phyloP scores from a whole-genome alignment of 169 alveolate species.

The Babesia sp. region DNA sequence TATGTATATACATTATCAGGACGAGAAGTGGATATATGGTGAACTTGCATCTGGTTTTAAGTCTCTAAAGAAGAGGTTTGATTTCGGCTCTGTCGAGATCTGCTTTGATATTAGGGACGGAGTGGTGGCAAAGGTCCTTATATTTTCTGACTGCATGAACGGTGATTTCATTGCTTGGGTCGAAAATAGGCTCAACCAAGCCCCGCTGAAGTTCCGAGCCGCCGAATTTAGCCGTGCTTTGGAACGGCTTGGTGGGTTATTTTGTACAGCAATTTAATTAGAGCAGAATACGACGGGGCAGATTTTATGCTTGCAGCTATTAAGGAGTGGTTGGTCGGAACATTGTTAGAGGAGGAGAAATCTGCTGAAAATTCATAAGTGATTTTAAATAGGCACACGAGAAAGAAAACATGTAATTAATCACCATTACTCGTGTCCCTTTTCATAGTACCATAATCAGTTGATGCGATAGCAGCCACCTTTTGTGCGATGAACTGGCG shows the following conservation, averaged over 20 bases:
- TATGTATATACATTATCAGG: conserved; percentile 32
- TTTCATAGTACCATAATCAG: no score
- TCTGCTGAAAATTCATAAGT: no score
- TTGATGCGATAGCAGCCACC: conserved; percentile 63
- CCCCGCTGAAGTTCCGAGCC: conserved; percentile 1
- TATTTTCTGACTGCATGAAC: conserved; percentile 72
- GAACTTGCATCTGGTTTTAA: conserved; percentile 16
- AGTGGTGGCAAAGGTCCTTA: conserved; percentile 48
- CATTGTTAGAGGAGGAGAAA: background rate
- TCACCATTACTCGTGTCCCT: no score
- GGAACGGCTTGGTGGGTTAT: conserved; percentile 18
- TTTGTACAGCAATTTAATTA: no score
- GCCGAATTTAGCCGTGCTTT: conserved; percentile 18
- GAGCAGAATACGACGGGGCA: conserved; percentile 27
- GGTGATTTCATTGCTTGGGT: conserved; percentile 69
- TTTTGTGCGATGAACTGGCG: conserved; percentile 68
- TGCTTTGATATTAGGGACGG: conserved; percentile 41
- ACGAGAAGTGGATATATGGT: conserved; percentile 63
- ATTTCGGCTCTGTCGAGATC: conserved; percentile 60
- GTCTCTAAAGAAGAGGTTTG: conserved; percentile 52
- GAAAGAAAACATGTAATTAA: no score
- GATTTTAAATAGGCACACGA: no score
- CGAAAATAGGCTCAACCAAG: conserved; percentile 20
- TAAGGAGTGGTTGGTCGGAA: conserved; percentile 18
- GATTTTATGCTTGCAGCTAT: conserved; percentile 15